A percentile compares a stretch with the other conserved stretches of the same genome.
Conservation (phyloP, 2,329 filamentous ascomycete genomes). For the Calonectria naviculata region DNA sequence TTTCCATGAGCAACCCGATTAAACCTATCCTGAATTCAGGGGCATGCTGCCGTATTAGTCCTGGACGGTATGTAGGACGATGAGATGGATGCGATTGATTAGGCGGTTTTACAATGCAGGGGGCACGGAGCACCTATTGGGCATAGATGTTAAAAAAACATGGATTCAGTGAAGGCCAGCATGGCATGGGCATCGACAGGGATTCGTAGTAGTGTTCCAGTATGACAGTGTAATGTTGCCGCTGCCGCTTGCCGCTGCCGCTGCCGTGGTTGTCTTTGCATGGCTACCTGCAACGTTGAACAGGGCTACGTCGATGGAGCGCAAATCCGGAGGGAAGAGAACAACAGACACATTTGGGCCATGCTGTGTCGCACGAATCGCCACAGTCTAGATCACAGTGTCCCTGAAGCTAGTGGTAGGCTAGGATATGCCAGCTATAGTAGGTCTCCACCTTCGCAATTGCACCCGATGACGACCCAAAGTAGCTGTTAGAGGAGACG, state of each 20-base stretch:
- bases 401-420: neutral
- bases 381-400: constrained; percentile 19
- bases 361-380: neutral
- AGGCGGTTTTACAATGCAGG: neutral
- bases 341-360: neutral
- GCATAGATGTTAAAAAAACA: constrained; percentile 12
- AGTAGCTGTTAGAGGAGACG: neutral
- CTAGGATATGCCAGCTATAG: neutral
- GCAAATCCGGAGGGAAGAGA: neutral
- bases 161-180: neutral
- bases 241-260: neutral
- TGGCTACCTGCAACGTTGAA: neutral
- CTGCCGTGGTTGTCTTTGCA: constrained; percentile 3
- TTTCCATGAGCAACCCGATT: constrained; percentile 17
- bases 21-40: constrained; percentile 10
- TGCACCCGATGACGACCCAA: constrained; percentile 1
- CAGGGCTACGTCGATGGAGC: constrained; percentile 5
- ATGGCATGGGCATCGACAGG: neutral
- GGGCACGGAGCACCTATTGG: constrained; percentile 12
- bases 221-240: neutral
- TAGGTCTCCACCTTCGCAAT: neutral
- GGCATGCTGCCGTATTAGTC: neutral
- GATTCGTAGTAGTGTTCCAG: constrained; percentile 1
- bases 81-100: constrained; percentile 7
- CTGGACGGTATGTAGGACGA: neutral